Percentiles rank a stretch among this genome's conserved stretches.
Conservation (phyloP, 2,329 filamentous ascomycete species). For the Acrodontium crateriforme region DNA sequence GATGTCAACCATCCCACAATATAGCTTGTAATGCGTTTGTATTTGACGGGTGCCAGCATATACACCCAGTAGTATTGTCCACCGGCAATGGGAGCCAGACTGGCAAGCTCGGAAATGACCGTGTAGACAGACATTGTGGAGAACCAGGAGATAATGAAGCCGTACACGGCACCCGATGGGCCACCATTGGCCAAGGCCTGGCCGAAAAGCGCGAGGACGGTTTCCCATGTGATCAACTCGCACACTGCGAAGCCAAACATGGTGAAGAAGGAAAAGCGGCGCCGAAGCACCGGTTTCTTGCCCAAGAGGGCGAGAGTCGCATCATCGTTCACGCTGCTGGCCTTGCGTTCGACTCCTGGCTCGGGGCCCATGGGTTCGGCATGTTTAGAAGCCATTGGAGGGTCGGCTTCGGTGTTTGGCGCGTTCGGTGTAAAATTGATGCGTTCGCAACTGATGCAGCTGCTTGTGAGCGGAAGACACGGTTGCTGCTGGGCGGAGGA, state of each 20-base stretch:
- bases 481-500: constrained; percentile 1
- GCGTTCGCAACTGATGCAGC: neutral
- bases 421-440: neutral
- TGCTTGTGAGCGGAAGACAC: constrained; percentile 1
- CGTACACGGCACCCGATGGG: constrained; percentile 36
- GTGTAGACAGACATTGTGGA: constrained; percentile 35
- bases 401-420: neutral
- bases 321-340: too few species aligned
- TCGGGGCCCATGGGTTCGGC: constrained; percentile 10
- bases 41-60: constrained; percentile 29
- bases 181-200: constrained; percentile 32
- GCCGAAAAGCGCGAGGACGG: constrained; percentile 30
- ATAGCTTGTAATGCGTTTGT: constrained; percentile 30
- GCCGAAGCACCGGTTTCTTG: constrained; percentile 33
- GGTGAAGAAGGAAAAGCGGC: constrained; percentile 30
- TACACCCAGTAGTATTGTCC: constrained; percentile 36
- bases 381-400: neutral
- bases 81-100: constrained; percentile 33
- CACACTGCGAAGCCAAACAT: constrained; percentile 32
- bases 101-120: constrained; percentile 34
- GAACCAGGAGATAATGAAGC: constrained; percentile 38
- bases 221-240: constrained; percentile 34
- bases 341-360: constrained; percentile 3
- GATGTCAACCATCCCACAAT: constrained; percentile 31
- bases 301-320: constrained; percentile 28